Percentiles rank a stretch among this genome's conserved stretches.
These are phyloP conservation scores for Neurospora terricola DNA, from an alignment of 495 filamentous ascomycete genomes.

Conservation along the genomic window DNA sequence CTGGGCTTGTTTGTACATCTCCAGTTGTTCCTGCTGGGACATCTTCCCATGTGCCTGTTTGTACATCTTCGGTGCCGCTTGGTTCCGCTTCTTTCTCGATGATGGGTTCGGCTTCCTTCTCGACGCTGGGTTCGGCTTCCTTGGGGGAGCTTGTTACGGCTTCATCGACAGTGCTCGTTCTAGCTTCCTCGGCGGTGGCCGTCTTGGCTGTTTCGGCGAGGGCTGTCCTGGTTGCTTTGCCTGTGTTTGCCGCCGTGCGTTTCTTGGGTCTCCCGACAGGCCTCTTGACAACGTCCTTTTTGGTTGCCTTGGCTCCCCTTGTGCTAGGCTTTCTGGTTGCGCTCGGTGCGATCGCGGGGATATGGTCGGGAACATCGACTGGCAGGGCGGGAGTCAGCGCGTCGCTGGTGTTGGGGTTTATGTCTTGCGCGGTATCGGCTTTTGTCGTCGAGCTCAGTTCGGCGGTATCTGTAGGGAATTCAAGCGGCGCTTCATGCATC, in stretches of 20 bases:
- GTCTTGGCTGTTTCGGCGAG: background rate
- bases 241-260: background rate
- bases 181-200: background rate
- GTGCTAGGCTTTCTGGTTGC: background rate
- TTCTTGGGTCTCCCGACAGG: background rate
- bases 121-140: background rate
- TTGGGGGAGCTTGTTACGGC: background rate
- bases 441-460: background rate
- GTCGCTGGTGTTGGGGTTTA: background rate
- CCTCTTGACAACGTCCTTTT: background rate
- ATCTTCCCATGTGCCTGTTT: background rate
- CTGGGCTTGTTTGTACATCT: background rate
- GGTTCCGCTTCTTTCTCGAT: background rate
- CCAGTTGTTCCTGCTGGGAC: background rate
- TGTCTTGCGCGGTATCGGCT: background rate
- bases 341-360: background rate
- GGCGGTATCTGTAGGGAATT: background rate
- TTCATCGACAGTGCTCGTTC: background rate
- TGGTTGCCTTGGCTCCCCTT: background rate
- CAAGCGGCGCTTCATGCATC: background rate
- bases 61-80: background rate
- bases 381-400: background rate
- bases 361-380: background rate
- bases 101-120: background rate
- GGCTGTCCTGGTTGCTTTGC: background rate